A percentile compares a stretch with the other conserved stretches of the same genome.
Conservation (phyloP, 495 filamentous ascomycete genomes). For the Filosporella fistucella region DNA sequence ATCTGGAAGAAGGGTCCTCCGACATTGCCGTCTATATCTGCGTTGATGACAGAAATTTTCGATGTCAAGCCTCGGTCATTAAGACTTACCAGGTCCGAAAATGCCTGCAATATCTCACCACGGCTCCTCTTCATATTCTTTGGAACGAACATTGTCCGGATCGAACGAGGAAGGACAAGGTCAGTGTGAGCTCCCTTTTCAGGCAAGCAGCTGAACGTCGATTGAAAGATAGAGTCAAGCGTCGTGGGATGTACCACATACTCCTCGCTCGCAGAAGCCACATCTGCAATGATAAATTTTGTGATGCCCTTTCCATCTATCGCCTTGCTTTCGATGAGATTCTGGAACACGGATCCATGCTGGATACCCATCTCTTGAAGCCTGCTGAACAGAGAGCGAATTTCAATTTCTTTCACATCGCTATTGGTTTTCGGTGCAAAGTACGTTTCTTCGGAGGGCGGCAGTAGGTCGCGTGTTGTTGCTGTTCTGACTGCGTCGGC, state of each 20-base stretch:
- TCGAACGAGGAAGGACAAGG: no score
- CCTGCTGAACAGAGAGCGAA: no score
- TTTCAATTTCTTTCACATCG: no score
- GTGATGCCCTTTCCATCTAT: slow-evolving; percentile 14
- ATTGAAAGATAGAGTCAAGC: slow-evolving; percentile 25
- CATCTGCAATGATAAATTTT: slow-evolving; percentile 33
- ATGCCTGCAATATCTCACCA: background rate
- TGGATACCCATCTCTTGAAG: no score
- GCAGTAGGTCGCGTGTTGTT: no score
- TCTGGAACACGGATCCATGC: slow-evolving; percentile 34
- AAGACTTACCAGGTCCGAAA: background rate
- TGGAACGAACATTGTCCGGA: no score
- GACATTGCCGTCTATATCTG: background rate
- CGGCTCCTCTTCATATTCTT: no score
- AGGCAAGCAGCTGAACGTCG: no score
- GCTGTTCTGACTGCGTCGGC: no score
- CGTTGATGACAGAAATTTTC: background rate
- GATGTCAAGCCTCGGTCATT: background rate
- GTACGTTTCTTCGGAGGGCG: no score
- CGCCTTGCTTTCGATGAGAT: slow-evolving; percentile 23
- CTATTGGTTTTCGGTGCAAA: no score
- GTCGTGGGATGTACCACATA: slow-evolving; percentile 45
- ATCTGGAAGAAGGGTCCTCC: background rate
- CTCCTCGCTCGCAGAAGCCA: slow-evolving; percentile 34
- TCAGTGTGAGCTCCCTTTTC: no score